Base-by-base conservation (phyloP, 2,329 filamentous ascomycete species). In the Rhinocladiella similis region DNA sequence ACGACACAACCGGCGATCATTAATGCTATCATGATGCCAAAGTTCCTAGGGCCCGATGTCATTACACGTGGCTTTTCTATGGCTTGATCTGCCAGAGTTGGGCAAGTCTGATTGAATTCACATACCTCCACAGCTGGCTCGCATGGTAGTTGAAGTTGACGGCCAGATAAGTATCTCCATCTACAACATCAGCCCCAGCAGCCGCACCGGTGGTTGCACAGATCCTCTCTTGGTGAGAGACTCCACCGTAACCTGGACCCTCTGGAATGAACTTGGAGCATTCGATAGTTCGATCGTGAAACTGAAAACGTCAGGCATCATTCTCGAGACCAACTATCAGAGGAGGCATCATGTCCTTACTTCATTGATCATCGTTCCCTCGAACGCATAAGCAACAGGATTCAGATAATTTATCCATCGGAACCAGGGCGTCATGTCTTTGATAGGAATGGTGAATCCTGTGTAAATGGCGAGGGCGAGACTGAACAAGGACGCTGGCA, bases 161-260 rank as follows among this genome's bases (percentile, higher is more conserved):
- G 4, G 73, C 68, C 5, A 88, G 83, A 61, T 83, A 89, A 1
- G 78, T 74, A 56, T 87, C 84, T 1, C 86, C 86, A 19, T 73
- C 82, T 3, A 89, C 81, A 1, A 75, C 80, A 3, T 66, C 63
- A 41, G 76, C 71, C 0, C 85, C 85, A 0, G 80, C 69, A 0
- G 80, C 75, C 6, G 85, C 75, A 1, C 85, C 83, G 0, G 80
- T 73, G 2, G 77, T 75, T 6, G 77, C 68, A 41, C 57, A 60
- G 14, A 47, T 89, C 59, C 86, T 91, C 73, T 84, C 91, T 65
- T 91, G 82, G 0, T 85, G 79, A 0, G 89, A 89, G 65, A 90
- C 85, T 66, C 91, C 90, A 6, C 14, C 35, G 25, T 60, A 56
- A 12, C 27, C 51, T 1, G 53, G 48, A 20, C 57, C 57, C 0